Percentiles rank a stretch among this genome's conserved stretches.
Evolutionary conservation across 352 stramenopile genomes (phyloP).

Genomic region (Labyrinthula sp.): DNA sequence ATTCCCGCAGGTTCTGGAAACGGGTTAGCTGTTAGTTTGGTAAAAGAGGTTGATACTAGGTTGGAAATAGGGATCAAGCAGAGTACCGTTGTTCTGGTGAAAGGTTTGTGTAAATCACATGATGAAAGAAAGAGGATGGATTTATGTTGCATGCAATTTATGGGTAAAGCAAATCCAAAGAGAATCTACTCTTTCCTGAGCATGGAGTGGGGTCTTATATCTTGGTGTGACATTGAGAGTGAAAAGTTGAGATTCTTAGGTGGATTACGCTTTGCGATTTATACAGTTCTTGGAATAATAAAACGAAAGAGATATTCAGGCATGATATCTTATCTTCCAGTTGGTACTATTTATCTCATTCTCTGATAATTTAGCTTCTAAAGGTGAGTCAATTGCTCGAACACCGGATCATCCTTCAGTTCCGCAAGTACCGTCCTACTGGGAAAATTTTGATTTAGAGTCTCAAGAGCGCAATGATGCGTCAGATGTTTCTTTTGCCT

Average conservation of each 20-base stretch:
- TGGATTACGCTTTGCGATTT: conserved; percentile 41
- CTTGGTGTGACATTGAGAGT: conserved; percentile 51
- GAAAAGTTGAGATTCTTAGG: conserved; percentile 49
- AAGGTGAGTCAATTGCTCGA: background rate
- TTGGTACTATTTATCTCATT: too few species aligned
- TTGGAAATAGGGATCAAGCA: background rate
- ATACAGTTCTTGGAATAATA: too few species aligned
- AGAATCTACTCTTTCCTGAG: conserved; percentile 45
- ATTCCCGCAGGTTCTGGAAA: conserved; percentile 26
- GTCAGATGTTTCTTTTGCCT: conserved; percentile 1
- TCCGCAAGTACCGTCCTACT: background rate
- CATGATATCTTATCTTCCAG: conserved; percentile 11
- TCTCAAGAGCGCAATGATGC: background rate
- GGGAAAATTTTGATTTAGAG: conserved; percentile 2
- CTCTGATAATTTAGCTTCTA: too few species aligned
- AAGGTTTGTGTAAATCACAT: background rate
- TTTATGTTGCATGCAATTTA: too few species aligned
- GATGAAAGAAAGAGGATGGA: too few species aligned
- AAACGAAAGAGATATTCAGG: conserved; percentile 18
- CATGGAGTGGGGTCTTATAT: conserved; percentile 56
- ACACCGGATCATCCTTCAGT: conserved; percentile 3
- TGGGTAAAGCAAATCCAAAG: background rate
- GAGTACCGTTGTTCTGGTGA: conserved; percentile 16
- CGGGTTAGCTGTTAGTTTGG: conserved; percentile 9
- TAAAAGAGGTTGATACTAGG: background rate